phyloP scores from a whole-genome alignment of 805 yeast genomes.

The Wickerhamiella sorbophila region DNA sequence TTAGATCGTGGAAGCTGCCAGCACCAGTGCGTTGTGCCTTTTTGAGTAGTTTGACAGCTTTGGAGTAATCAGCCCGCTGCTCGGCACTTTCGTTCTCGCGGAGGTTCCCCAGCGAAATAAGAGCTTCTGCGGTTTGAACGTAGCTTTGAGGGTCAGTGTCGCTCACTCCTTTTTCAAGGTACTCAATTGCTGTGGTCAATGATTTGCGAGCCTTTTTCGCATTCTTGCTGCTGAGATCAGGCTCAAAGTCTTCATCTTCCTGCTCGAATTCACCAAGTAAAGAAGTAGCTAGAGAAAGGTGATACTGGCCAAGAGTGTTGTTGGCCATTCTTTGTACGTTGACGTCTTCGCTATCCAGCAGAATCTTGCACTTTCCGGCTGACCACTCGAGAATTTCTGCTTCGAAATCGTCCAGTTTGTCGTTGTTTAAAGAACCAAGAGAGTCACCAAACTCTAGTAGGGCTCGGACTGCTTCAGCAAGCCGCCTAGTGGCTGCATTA shows the following conservation, averaged over 20 bases:
- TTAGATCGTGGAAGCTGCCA: constrained; percentile 25
- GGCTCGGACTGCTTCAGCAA: constrained; percentile 11
- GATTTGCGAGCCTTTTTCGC: constrained; percentile 13
- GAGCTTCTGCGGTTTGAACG: constrained; percentile 78
- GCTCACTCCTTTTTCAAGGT: neutral
- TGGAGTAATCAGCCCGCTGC: constrained; percentile 49
- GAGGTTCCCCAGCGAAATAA: constrained; percentile 64
- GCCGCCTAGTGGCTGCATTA: neutral
- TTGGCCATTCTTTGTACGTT: constrained; percentile 14
- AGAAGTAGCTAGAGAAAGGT: constrained; percentile 22
- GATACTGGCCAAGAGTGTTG: constrained; percentile 23
- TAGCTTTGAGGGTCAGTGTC: constrained; percentile 63
- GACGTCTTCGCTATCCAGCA: neutral
- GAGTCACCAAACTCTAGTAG: constrained; percentile 11
- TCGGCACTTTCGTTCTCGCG: constrained; percentile 48
- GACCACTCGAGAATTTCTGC: neutral
- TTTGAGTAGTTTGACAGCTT: constrained; percentile 53
- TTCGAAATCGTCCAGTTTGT: neutral
- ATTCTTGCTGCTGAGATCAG: constrained; percentile 7
- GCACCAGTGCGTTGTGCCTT: constrained; percentile 29
- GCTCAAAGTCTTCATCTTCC: constrained; percentile 16
- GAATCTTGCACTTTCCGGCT: neutral
- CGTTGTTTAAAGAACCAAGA: constrained; percentile 1
- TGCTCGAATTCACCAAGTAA: constrained; percentile 20
- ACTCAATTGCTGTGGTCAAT: constrained; percentile 11